phyloP scores from a whole-genome alignment of 2,329 filamentous ascomycete genomes.

The Fusarium robinianum region DNA sequence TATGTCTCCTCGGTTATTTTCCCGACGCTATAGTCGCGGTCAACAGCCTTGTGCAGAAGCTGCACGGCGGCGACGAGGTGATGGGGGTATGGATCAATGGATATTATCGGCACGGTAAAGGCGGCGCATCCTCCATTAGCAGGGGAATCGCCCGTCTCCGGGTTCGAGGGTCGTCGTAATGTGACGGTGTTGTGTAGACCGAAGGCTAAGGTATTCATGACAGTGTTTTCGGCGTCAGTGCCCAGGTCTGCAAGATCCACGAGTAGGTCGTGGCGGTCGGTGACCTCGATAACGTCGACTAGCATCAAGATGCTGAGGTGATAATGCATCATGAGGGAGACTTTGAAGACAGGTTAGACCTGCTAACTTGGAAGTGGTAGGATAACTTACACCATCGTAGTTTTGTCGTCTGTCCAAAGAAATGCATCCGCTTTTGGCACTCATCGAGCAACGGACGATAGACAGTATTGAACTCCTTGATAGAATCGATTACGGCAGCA shows the following conservation, averaged over 20 bases:
- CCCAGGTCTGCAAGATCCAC: slow-evolving; percentile 31
- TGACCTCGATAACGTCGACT: slow-evolving; percentile 38
- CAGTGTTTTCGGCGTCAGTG: slow-evolving; percentile 38
- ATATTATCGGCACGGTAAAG: slow-evolving; percentile 37
- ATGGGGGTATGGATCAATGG: slow-evolving; percentile 42
- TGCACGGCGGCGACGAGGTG: slow-evolving; percentile 40
- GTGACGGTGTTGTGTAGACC: slow-evolving; percentile 38
- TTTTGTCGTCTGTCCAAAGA: slow-evolving; percentile 38
- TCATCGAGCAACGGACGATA: slow-evolving; percentile 38
- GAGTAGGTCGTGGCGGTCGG: slow-evolving; percentile 36
- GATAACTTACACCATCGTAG: slow-evolving; percentile 40
- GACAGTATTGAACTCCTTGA: slow-evolving; percentile 35
- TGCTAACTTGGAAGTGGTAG: too few species aligned
- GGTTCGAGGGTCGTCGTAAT: slow-evolving; percentile 10
- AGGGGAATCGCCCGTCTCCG: not conserved
- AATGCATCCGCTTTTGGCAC: slow-evolving; percentile 40
- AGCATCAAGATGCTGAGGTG: slow-evolving; percentile 42
- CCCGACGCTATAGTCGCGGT: slow-evolving; percentile 33
- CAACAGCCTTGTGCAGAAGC: slow-evolving; percentile 37
- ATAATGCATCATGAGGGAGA: slow-evolving; percentile 42
- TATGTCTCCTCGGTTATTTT: slow-evolving; percentile 38
- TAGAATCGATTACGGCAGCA: slow-evolving; percentile 32
- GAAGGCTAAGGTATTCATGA: slow-evolving; percentile 40
- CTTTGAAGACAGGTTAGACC: slow-evolving; percentile 19
- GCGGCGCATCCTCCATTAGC: not conserved